phyloP scores from a whole-genome alignment of 352 stramenopile species.

The Ophiocytium majus region DNA sequence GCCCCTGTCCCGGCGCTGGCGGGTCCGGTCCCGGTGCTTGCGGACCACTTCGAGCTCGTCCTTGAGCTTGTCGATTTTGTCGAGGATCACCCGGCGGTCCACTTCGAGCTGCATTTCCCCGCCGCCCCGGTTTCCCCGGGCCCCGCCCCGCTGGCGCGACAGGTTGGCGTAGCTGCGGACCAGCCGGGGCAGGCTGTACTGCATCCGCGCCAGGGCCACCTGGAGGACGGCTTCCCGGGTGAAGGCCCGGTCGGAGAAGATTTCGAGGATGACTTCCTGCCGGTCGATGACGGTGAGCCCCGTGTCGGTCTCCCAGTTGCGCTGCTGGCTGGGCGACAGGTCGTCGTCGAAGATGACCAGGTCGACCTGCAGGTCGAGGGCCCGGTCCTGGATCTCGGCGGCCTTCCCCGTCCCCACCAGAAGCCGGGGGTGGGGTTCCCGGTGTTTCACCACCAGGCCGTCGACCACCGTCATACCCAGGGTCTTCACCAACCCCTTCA shows the following conservation, averaged over 20 bases:
- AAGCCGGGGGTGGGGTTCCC: constrained; percentile 41
- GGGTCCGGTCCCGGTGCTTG: constrained; percentile 29
- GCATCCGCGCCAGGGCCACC: too few species aligned
- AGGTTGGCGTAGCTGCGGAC: too few species aligned
- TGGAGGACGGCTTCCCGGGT: constrained; percentile 50
- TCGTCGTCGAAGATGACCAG: constrained; percentile 32
- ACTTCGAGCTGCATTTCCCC: constrained; percentile 50
- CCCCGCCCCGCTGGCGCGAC: constrained; percentile 36
- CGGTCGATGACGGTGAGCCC: constrained; percentile 38
- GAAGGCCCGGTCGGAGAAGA: constrained; percentile 50
- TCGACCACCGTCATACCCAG: too few species aligned
- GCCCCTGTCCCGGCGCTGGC: constrained; percentile 23
- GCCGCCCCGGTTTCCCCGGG: constrained; percentile 33
- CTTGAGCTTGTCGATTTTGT: constrained; percentile 35
- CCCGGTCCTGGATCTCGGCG: constrained; percentile 25
- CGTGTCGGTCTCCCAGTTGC: constrained; percentile 15
- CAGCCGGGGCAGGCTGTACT: too few species aligned
- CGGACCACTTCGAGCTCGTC: constrained; percentile 43
- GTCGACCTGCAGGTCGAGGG: constrained; percentile 26
- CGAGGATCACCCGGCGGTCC: constrained; percentile 28
- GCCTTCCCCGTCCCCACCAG: constrained; percentile 39
- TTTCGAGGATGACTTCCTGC: constrained; percentile 44
- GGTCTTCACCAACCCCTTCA: too few species aligned
- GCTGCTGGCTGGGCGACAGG: constrained; percentile 36
- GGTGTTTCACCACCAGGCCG: too few species aligned